Evolutionary conservation across 306 rosid genomes (phyloP), one percentile per base, ranked within the genome.

Genomic region (Vicia faba): DNA sequence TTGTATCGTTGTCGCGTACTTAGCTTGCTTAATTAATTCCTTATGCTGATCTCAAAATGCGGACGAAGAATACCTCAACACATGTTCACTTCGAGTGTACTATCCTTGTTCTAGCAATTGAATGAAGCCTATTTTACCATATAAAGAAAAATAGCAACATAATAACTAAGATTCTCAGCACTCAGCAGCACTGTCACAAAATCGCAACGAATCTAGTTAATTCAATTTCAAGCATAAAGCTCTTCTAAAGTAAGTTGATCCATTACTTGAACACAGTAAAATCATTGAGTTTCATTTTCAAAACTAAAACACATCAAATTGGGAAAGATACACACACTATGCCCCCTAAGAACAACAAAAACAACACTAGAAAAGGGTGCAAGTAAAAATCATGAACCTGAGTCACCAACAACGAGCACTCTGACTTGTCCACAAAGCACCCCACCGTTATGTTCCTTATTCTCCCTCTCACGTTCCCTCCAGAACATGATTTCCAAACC

Each of bases 381-480:
- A 46, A 20, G 1, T 33, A 61, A 66, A 43, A 68, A 70, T 51
- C 14, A 76, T 66, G 70, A 33, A 95, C 99, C 99, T 83, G 99
- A 90, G 66, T 95, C 99, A 38, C 99, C 99, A 72, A 95, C 97
- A 73, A 95, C 92, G 16, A 95, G 97, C 19, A 95, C 99, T 80
- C 99, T 84, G 68, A 95, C 99, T 82, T 90, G 99, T 11, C 99
- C 99, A 73, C 82, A 85, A 5, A 87, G 91, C 36, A 91, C 86
- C 9, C 84, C 84, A 43, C 91, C 88, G 58, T 81, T 90, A 49
- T 69, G 88, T n/a, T 90, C 95, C 46, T 78, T 86, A 82, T 56
- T 84, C 72, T 90, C 96, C 76, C 95, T 85, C 73, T 83, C 87
- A 61, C 99, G 96, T 69, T 88, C 95, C 87, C 87, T 80, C 92